phyloP scores from a whole-genome alignment of 805 yeast genomes.

The Ogataea wickerhamii region DNA sequence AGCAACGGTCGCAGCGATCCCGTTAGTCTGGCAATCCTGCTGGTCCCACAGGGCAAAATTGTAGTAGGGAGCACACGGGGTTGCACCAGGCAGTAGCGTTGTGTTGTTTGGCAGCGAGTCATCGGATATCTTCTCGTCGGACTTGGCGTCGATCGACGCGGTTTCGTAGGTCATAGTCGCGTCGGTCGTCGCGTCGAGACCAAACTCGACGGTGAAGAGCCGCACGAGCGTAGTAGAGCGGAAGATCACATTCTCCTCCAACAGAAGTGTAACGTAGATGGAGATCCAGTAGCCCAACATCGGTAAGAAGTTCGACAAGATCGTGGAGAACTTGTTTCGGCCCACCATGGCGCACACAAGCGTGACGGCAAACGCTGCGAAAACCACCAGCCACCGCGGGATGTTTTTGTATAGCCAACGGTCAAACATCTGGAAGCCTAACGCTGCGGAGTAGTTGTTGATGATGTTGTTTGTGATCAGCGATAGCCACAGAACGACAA shows the following conservation, averaged over 20 bases:
- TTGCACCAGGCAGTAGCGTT: not conserved
- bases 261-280: constrained; percentile 65
- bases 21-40: constrained; percentile 54
- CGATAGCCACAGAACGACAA: constrained; percentile 66
- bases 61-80: constrained; percentile 40
- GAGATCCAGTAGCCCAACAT: constrained; percentile 92
- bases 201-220: constrained; percentile 42
- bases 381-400: constrained; percentile 78
- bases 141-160: not conserved
- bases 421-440: constrained; percentile 68
- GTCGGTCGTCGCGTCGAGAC: not conserved
- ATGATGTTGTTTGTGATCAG: constrained; percentile 77
- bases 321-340: constrained; percentile 63
- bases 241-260: constrained; percentile 72
- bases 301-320: constrained; percentile 78
- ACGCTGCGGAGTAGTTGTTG: constrained; percentile 78
- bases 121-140: not conserved
- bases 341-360: constrained; percentile 75
- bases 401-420: constrained; percentile 45
- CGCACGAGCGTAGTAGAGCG: constrained; percentile 44
- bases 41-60: constrained; percentile 78
- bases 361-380: constrained; percentile 58
- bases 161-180: not conserved
- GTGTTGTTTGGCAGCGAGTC: not conserved
- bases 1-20: constrained; percentile 65